These are phyloP conservation scores for Paramyrothecium sp. DNA, from an alignment of 2,329 filamentous ascomycete genomes.

Conservation along the genomic window DNA sequence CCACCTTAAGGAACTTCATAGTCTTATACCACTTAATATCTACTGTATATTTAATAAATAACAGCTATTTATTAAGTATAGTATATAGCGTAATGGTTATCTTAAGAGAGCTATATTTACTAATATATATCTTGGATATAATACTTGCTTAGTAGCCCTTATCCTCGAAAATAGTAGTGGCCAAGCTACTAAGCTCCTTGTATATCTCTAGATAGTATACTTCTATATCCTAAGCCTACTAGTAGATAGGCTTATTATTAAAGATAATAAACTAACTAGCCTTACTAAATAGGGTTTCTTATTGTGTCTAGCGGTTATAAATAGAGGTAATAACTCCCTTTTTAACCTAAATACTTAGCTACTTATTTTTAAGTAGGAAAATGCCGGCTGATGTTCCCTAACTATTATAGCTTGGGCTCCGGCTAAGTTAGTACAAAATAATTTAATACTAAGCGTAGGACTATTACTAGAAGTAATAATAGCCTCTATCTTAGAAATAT, in stretches of 20 bases:
- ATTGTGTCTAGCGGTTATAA: background rate
- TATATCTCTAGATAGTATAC: background rate
- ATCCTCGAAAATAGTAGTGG: constrained; percentile 49
- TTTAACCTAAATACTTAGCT: background rate
- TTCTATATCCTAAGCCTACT: background rate
- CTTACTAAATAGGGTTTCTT: background rate
- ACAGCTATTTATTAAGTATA: background rate
- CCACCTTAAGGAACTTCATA: background rate
- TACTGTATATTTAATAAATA: background rate
- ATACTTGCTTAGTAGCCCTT: background rate
- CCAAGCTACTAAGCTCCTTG: constrained; percentile 47
- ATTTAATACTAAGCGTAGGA: no score
- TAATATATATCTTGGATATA: background rate
- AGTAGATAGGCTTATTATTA: background rate
- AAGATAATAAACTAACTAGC: background rate
- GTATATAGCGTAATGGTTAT: background rate
- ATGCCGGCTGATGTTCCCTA: background rate
- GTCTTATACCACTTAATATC: background rate
- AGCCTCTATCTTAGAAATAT: background rate
- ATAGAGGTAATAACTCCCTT: background rate
- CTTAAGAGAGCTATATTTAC: background rate
- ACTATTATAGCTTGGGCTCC: no score
- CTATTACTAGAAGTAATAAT: no score
- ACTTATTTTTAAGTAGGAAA: background rate
- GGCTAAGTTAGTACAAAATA: no score